A percentile compares a stretch with the other conserved stretches of the same genome.
phyloP scores from a whole-genome alignment of 495 filamentous ascomycete species.

The Coniosporium apollinis region DNA sequence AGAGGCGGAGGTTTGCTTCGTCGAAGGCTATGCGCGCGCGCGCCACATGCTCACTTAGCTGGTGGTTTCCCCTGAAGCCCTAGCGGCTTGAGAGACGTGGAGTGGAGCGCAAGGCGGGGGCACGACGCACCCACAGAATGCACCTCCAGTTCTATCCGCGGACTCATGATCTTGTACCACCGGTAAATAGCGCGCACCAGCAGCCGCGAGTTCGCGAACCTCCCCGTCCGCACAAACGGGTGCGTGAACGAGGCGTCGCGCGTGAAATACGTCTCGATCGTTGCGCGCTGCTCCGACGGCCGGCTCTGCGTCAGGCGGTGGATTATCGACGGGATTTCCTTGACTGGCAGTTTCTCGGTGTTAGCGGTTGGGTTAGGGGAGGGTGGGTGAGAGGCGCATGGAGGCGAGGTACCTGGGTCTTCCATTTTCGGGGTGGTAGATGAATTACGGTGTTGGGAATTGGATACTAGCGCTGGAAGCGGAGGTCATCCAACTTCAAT shows the following conservation, averaged over 20 bases:
- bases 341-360: too few species aligned
- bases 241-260: constrained; percentile 55
- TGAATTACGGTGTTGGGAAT: too few species aligned
- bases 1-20: constrained; percentile 42
- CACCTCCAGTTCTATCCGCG: constrained; percentile 50
- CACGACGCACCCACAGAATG: constrained; percentile 43
- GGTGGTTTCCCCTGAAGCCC: not conserved
- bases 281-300: constrained; percentile 41
- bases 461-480: too few species aligned
- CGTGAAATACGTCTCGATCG: constrained; percentile 54
- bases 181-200: constrained; percentile 54
- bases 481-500: too few species aligned
- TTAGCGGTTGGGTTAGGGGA: too few species aligned
- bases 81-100: too few species aligned
- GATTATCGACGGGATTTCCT: constrained; percentile 47
- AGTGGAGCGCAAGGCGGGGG: constrained; percentile 1
- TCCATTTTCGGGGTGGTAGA: too few species aligned
- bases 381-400: too few species aligned
- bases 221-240: constrained; percentile 61
- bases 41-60: not conserved
- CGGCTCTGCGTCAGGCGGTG: constrained; percentile 45
- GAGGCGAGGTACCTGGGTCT: too few species aligned
- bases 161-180: constrained; percentile 76
- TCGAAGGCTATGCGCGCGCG: constrained; percentile 42
- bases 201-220: constrained; percentile 40